phyloP scores from a whole-genome alignment of 495 filamentous ascomycete genomes.

The Rhizodiscina lignyota region DNA sequence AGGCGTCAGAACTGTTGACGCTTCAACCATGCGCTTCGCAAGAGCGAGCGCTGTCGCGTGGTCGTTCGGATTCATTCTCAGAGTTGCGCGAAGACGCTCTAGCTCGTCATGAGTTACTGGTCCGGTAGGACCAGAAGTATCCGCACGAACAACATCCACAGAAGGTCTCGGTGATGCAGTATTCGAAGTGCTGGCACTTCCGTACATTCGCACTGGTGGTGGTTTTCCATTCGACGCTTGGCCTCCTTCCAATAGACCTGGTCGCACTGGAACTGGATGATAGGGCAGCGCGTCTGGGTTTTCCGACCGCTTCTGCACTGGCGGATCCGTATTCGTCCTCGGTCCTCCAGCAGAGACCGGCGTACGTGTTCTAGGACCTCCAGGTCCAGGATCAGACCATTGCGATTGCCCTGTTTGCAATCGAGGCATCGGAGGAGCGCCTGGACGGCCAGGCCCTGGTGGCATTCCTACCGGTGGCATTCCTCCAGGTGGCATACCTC shows the following conservation, averaged over 20 bases:
- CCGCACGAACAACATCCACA: too few relatives aligned
- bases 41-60: slow-evolving; percentile 50
- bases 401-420: slow-evolving; percentile 10
- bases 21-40: slow-evolving; percentile 78
- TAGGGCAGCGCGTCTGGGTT: slow-evolving; percentile 51
- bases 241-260: slow-evolving; percentile 47
- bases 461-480: too few relatives aligned
- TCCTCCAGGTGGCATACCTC: too few relatives aligned
- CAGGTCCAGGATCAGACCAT: slow-evolving; percentile 15
- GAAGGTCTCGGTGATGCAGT: too few relatives aligned
- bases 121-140: too few relatives aligned
- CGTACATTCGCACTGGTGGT: slow-evolving; percentile 59
- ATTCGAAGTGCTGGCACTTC: slow-evolving; percentile 7
- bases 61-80: slow-evolving; percentile 54
- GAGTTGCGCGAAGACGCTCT: slow-evolving; percentile 48
- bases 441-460: too few relatives aligned
- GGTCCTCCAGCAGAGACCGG: slow-evolving; percentile 24
- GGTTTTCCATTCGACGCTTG: slow-evolving; percentile 38
- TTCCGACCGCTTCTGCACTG: too few relatives aligned
- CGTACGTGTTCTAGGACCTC: slow-evolving; percentile 9
- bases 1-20: slow-evolving; percentile 55
- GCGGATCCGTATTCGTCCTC: too few relatives aligned
- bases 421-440: slow-evolving; percentile 9
- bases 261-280: slow-evolving; percentile 67
- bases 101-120: slow-evolving; percentile 69